phyloP scores from a whole-genome alignment of 139 green algal species.

The Volvox reticuliferus region DNA sequence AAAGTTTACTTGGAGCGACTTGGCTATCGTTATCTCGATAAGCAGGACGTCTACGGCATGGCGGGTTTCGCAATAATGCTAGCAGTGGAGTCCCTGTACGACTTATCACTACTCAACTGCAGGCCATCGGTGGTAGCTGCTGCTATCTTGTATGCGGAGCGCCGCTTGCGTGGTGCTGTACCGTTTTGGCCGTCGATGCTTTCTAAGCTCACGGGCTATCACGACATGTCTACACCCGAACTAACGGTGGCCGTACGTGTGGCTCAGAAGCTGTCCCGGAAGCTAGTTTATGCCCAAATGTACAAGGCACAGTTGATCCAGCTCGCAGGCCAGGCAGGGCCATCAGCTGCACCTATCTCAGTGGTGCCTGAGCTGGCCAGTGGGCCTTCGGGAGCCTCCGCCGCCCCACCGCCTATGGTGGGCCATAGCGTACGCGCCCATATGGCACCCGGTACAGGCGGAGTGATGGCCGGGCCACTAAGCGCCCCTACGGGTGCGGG shows the following conservation, averaged over 20 bases:
- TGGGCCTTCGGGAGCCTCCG: background rate
- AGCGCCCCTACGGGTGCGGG: background rate
- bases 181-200: slow-evolving; percentile 90
- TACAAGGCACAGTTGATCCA: slow-evolving; percentile 42
- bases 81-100: slow-evolving; percentile 72
- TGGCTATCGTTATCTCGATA: slow-evolving; percentile 60
- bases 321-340: slow-evolving; percentile 34
- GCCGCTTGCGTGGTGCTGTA: slow-evolving; percentile 80
- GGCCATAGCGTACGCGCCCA: background rate
- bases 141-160: slow-evolving; percentile 84
- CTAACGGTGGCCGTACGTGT: slow-evolving; percentile 82
- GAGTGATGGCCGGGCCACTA: background rate
- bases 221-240: slow-evolving; percentile 84
- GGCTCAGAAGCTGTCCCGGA: slow-evolving; percentile 77
- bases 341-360: background rate
- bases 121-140: slow-evolving; percentile 86
- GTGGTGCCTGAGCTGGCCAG: slow-evolving; percentile 12
- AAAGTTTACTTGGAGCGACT: slow-evolving; percentile 83
- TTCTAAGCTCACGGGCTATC: slow-evolving; percentile 85
- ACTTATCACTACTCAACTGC: slow-evolving; percentile 89
- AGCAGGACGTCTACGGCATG: slow-evolving; percentile 58
- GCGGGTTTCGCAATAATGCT: slow-evolving; percentile 69
- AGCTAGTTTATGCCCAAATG: slow-evolving; percentile 59
- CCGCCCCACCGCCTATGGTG: background rate
- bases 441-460: background rate